These are phyloP conservation scores for Carex cristatella DNA, from an alignment of 176 grass and related monocot genomes.

Conservation along the genomic window DNA sequence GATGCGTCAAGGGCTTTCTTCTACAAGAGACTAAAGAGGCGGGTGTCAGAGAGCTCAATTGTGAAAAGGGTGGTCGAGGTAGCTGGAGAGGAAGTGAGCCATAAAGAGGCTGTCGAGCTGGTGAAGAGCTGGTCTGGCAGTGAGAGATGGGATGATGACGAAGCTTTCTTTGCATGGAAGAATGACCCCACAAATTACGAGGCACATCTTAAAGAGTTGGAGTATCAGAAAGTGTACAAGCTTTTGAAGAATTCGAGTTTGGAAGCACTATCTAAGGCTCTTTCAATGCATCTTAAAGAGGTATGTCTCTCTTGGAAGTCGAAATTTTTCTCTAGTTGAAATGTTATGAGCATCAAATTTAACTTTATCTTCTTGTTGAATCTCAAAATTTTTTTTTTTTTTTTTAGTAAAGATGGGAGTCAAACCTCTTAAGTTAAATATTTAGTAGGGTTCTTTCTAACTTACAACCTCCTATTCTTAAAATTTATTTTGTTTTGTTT, in stretches of 20 bases:
- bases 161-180: constrained; percentile 87
- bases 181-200: constrained; percentile 65
- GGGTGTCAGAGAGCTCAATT: constrained; percentile 60
- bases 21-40: constrained; percentile 74
- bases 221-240: constrained; percentile 50
- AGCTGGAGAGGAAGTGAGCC: constrained; percentile 51
- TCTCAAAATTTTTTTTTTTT: constrained; percentile 19
- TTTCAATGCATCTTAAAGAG: constrained; percentile 67
- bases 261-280: constrained; percentile 51
- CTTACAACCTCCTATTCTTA: no score
- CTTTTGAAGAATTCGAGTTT: constrained; percentile 60
- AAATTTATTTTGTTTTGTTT: constrained; percentile 12
- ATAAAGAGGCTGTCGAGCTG: constrained; percentile 47
- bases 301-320: constrained; percentile 33
- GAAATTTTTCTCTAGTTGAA: neutral
- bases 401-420: no score
- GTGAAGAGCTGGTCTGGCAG: constrained; percentile 55
- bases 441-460: no score
- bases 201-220: constrained; percentile 57
- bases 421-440: no score
- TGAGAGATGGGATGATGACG: constrained; percentile 66
- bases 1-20: constrained; percentile 70
- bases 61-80: constrained; percentile 56
- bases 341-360: neutral
- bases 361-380: neutral